These are phyloP conservation scores for Ananas comosus DNA, from an alignment of 176 grass and related monocot species.

Conservation along the genomic window DNA sequence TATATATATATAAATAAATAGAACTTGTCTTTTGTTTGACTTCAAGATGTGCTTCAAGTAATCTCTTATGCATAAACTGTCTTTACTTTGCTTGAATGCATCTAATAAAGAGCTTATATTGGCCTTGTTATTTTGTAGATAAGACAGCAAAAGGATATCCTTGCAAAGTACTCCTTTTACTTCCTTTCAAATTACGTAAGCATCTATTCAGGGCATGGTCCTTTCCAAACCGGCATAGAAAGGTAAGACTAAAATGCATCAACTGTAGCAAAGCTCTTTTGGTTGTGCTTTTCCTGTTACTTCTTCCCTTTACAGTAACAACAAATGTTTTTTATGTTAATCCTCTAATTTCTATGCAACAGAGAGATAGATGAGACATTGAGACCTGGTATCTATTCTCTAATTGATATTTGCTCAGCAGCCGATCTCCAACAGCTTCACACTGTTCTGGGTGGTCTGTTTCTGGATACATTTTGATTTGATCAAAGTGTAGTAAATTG, in stretches of 20 bases:
- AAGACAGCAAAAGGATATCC: slow-evolving; percentile 80
- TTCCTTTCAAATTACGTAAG: slow-evolving; percentile 83
- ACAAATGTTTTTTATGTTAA: background rate
- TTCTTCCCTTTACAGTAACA: background rate
- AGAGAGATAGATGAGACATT: slow-evolving; percentile 83
- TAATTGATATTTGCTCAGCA: slow-evolving; percentile 88
- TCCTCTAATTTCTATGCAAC: background rate
- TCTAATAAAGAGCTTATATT: slow-evolving; percentile 11
- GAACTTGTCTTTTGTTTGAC: background rate
- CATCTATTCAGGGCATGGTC: slow-evolving; percentile 76
- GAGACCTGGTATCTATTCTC: slow-evolving; percentile 81
- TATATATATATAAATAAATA: background rate
- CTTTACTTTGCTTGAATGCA: background rate
- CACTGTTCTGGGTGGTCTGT: slow-evolving; percentile 80
- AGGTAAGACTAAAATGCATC: slow-evolving; percentile 32
- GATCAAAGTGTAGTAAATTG: slow-evolving; percentile 11
- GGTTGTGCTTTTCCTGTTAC: slow-evolving; percentile 13
- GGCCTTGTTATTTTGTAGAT: slow-evolving; percentile 51
- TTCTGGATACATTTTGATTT: slow-evolving; percentile 2
- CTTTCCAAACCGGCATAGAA: slow-evolving; percentile 65
- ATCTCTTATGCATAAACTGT: background rate
- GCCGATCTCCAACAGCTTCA: slow-evolving; percentile 91
- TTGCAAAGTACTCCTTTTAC: slow-evolving; percentile 54
- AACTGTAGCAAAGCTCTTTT: slow-evolving; percentile 7
- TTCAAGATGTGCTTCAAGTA: background rate